Evolutionary conservation across 2,329 filamentous ascomycete genomes (phyloP), one percentile per base, ranked within the genome.

Genomic region (Dothistroma pini): DNA sequence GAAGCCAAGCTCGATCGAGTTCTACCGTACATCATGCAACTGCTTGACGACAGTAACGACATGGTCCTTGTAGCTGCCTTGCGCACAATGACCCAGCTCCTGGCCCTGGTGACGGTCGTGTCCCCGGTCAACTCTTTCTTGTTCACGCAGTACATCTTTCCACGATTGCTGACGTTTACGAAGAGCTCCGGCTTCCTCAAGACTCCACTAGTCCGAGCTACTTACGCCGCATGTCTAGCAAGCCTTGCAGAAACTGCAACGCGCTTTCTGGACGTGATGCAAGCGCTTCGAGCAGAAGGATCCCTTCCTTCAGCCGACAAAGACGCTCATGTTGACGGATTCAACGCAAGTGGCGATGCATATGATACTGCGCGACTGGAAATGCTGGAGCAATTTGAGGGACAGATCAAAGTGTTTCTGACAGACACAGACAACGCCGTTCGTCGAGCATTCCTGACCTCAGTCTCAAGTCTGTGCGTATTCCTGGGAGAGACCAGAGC

Each of bases 1-100:
- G 95, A 99, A 76, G 93, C 93, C 2, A 97, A 97, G 75, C 80
- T 99, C 54, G 96, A 99, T 75, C 86, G 95, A 54, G 89, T 97
- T 25, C 79, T 99, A 54, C 95, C 95, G 0, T 97, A 97, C 72
- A 79, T 97, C 38, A 89, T 96, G 77, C 85, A 87, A 5, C 77
- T 97, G 31, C 80, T 99, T 12, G 88, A 86, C 62, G 95, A 99
- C 72, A 86, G 87, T 67, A 86, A 89, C 1, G 91, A 96, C 65
- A 82, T 90, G 68, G 93, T 99, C 14, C 89, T 91, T 52, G 86
- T 96, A 54, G 87, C 93, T 25, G 92, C 93, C 2, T 83, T 97
- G 50, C 84, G 93, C 59, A 90, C 91, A 4, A 85, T 97, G 67
- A 93, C 93, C 0, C 93, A 97, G 71, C 84, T 99, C 61, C 80